Evolutionary conservation across 2,329 filamentous ascomycete species (phyloP), one percentile per base, ranked within the genome.

Genomic region (Fusarium pseudonygamai): DNA sequence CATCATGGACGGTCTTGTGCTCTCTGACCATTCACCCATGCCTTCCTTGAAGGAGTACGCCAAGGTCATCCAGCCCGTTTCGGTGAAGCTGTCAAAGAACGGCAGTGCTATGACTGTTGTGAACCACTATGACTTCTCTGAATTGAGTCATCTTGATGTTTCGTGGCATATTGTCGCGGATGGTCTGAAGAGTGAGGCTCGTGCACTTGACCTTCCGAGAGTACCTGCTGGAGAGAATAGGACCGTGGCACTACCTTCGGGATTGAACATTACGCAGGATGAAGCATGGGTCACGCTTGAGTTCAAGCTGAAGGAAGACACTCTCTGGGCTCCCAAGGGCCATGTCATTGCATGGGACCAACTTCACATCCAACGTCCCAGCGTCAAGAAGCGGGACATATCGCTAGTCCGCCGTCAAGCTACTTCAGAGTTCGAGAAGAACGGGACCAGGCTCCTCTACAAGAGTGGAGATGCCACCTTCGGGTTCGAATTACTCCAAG

Each of bases 1-100:
- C 58, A 85, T 89, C 46, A 85, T 90, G 83, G 88, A 90, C 66
- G 88, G 88, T 5, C 80, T 90, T 1, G 40, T 55, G 0, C 18
- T 74, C 14, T 74, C 72, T 5, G 64, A 74, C 1, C 72, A 74
- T 16, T 43, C 64, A 0, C 71, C 64, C 0, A 72, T 61, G 45
- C 71, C 71, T 8, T 71, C 67, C 0, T 3, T 71, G 2, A 69
- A 57, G 3, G 71, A 74, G 22, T 74, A 74, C 11, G 45, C 67
- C 30, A 74, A 74, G 45, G 30, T 42, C 2, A 74, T 74, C 11
- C 67, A 74, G 15, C 71, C 67, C 3, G 37, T 71, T 6, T 61
- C 71, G 0, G 60, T 68, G 0, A 37, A 30, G 0, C 2, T 62
- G 18, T 36, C 30, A 1, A 47, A 59, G 3, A 43, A 61, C 0